Conservation (phyloP, 2,329 filamentous ascomycete genomes). For the Colletotrichum magnum region DNA sequence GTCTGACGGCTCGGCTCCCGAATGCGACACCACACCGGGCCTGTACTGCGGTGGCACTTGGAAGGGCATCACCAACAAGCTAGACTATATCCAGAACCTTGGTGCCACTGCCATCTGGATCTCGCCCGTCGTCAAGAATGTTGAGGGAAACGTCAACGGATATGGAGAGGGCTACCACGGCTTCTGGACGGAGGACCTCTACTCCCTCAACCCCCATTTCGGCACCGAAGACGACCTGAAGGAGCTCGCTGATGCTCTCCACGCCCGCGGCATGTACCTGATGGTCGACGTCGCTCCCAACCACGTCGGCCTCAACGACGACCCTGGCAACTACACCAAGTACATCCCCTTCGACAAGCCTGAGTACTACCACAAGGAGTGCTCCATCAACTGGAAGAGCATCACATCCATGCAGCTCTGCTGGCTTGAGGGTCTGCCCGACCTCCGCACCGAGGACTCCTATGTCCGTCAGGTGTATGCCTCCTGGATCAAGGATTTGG, state of each 20-base stretch:
- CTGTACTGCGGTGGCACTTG: constrained; percentile 67
- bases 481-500: constrained; percentile 71
- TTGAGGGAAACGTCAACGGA: constrained; percentile 49
- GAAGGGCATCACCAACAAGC: constrained; percentile 61
- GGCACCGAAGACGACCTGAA: constrained; percentile 64
- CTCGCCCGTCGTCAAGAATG: constrained; percentile 58
- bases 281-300: constrained; percentile 71
- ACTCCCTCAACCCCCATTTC: constrained; percentile 62
- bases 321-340: constrained; percentile 43
- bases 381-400: constrained; percentile 69
- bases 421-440: constrained; percentile 71
- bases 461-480: constrained; percentile 66
- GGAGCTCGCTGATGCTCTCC: constrained; percentile 61
- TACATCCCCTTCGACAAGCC: constrained; percentile 59
- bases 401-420: constrained; percentile 64
- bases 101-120: constrained; percentile 62
- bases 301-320: constrained; percentile 57
- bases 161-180: constrained; percentile 54
- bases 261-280: constrained; percentile 67
- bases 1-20: constrained; percentile 52
- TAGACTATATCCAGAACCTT: constrained; percentile 66
- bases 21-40: constrained; percentile 45
- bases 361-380: constrained; percentile 73
- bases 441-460: constrained; percentile 69
- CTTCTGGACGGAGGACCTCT: constrained; percentile 56